A percentile compares a stretch with the other conserved stretches of the same genome.
Evolutionary conservation across 192 early-diverging fungal genomes (phyloP).

Genomic region (Rhizophagus clarus): DNA sequence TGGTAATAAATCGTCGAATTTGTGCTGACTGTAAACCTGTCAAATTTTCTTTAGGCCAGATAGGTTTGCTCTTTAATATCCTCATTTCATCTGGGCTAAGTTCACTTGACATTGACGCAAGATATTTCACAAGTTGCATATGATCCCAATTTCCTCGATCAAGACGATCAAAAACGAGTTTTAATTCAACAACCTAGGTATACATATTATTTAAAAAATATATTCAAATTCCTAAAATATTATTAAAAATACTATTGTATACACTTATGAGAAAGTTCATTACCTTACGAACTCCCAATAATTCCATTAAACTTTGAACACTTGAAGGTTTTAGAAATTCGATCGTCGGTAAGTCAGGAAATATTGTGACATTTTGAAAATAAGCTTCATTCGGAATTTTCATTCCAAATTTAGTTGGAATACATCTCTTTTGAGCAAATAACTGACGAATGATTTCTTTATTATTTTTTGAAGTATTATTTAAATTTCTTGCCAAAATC

Average conservation of each 20-base stretch:
- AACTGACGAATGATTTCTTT: conserved; percentile 36
- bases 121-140: conserved; percentile 78
- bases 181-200: background rate
- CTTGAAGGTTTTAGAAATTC: conserved; percentile 53
- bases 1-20: conserved; percentile 53
- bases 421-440: conserved; percentile 54
- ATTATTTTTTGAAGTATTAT: conserved; percentile 36
- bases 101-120: conserved; percentile 66
- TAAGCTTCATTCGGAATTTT: conserved; percentile 70
- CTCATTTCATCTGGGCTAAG: conserved; percentile 56
- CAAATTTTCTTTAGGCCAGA: conserved; percentile 60
- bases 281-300: conserved; percentile 77
- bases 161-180: background rate
- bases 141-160: conserved; percentile 79
- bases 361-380: conserved; percentile 76
- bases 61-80: conserved; percentile 57
- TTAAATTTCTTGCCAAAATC: conserved; percentile 44
- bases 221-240: no score
- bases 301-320: conserved; percentile 48
- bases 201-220: no score
- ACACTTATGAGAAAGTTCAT: background rate
- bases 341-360: conserved; percentile 80
- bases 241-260: no score
- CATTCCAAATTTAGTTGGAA: conserved; percentile 74
- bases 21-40: background rate